Percentiles rank a stretch among this genome's conserved stretches.
Evolutionary conservation across 2,329 filamentous ascomycete genomes (phyloP).

Genomic region (Rutstroemia sp.): DNA sequence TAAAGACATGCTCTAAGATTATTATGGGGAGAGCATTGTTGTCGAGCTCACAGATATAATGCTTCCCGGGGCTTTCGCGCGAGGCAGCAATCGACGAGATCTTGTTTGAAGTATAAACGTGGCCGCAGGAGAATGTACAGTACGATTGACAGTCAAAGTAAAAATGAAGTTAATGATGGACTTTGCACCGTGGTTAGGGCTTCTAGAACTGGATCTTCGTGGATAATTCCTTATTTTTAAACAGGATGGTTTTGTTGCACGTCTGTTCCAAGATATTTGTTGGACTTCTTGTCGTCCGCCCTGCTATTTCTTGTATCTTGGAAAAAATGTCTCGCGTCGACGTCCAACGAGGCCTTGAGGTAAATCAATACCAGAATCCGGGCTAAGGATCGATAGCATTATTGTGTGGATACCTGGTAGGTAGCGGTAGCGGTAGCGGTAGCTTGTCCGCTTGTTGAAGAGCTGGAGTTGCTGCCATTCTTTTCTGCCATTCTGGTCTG

Average conservation of each 20-base stretch:
- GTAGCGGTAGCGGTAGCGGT: no score
- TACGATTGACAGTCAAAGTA: no score
- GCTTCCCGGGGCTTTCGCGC: not conserved
- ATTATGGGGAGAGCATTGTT: constrained; percentile 6
- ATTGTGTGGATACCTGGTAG: no score
- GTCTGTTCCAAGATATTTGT: constrained; percentile 8
- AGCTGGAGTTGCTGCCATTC: no score
- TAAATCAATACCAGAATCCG: no score
- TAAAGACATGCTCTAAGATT: constrained; percentile 5
- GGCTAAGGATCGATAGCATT: no score
- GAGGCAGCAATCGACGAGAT: not conserved
- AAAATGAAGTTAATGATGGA: not conserved
- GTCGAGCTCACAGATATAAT: not conserved
- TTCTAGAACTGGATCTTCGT: not conserved
- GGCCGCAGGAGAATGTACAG: no score
- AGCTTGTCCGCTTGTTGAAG: no score
- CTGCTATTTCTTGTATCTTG: not conserved
- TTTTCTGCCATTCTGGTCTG: no score
- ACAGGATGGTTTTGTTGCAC: constrained; percentile 1
- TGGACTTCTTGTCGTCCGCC: not conserved
- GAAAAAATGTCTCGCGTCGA: no score
- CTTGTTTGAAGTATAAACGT: not conserved
- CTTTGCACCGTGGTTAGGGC: not conserved
- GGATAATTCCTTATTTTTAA: not conserved
- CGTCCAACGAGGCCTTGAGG: no score